Base-by-base conservation (phyloP, 1,284 basidiomycete species). In the Schizophyllum amplum region DNA sequence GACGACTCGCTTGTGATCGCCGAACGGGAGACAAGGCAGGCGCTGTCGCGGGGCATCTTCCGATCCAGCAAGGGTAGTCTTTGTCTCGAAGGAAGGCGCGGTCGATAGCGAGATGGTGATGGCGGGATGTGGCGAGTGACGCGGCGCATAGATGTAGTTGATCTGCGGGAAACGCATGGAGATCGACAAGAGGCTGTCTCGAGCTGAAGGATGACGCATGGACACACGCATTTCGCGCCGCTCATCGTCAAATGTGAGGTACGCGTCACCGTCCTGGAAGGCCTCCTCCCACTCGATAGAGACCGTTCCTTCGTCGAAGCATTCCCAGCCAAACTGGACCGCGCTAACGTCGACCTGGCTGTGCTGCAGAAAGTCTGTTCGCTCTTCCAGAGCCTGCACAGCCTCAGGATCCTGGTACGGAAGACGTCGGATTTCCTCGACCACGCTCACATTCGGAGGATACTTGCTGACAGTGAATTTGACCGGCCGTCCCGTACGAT, bases 251-350 rank as follows among this genome's bases (percentile, higher is more conserved):
- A 22, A 21, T 2, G 22, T 20, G 9, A 21, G 9, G 24, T 50
- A 50, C 48, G 48, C 20, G 2, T 24, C 4, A n/a, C 13, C 22
- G 48, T 21, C 20, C 15, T 50, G 11, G 3, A 50, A 50, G 9
- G 13, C 71, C 66, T 51, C 49, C 66, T 83, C 80, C 73, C 77
- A 80, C 67, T 86, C 83, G 52, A 79, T 68, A 4, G 83, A 86
- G 60, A 81, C 80, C 13, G 33, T 42, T 0, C 75, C 72, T 9
- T 42, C 51, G 20, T 62, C 61, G 11, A 58, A 72, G 59, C 79
- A 83, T 58, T 75, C 69, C 78, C 80, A 82, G 9, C 82, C 81
- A 61, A 83, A 78, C 58, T 78, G 76, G 24, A 86, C 63, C 2
- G 69, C 64, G 4, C 24, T 21, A 11, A 50, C 22, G 20, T 11